These are phyloP conservation scores for Flagelloscypha sp. DNA, from an alignment of 768 basidiomycete genomes.

Conservation along the genomic window DNA sequence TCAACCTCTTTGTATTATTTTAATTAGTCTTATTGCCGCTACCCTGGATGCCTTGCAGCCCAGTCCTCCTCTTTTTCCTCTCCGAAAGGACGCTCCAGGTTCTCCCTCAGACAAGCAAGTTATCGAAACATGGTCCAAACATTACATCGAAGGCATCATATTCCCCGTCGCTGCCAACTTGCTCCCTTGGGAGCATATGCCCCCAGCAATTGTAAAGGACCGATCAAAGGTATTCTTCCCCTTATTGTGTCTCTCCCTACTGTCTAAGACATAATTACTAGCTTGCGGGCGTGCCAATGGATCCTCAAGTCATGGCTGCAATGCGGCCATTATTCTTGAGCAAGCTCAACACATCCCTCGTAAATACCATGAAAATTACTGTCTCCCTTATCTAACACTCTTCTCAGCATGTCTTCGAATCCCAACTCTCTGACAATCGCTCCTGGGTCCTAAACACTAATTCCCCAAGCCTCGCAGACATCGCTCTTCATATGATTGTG, in stretches of 20 bases:
- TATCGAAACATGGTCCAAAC: constrained; percentile 39
- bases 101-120: constrained; percentile 38
- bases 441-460: constrained; percentile 53
- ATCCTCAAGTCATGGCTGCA: constrained; percentile 27
- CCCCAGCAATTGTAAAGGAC: constrained; percentile 40
- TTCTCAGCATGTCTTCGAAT: constrained; percentile 26
- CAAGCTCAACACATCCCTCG: constrained; percentile 24
- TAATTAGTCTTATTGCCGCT: constrained; percentile 36
- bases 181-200: constrained; percentile 42
- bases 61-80: constrained; percentile 41
- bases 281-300: constrained; percentile 28
- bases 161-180: constrained; percentile 32
- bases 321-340: constrained; percentile 16
- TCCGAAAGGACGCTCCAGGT: constrained; percentile 30
- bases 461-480: constrained; percentile 41
- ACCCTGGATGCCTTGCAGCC: constrained; percentile 42
- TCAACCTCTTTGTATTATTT: neutral
- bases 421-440: constrained; percentile 42
- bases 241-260: neutral
- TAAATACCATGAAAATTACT: neutral
- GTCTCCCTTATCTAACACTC: neutral
- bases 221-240: constrained; percentile 30
- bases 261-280: constrained; percentile 8
- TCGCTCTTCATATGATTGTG: constrained; percentile 42
- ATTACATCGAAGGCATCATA: constrained; percentile 35